Base-by-base conservation (phyloP, 805 yeast genomes). In the Candida cerambycidarum region DNA sequence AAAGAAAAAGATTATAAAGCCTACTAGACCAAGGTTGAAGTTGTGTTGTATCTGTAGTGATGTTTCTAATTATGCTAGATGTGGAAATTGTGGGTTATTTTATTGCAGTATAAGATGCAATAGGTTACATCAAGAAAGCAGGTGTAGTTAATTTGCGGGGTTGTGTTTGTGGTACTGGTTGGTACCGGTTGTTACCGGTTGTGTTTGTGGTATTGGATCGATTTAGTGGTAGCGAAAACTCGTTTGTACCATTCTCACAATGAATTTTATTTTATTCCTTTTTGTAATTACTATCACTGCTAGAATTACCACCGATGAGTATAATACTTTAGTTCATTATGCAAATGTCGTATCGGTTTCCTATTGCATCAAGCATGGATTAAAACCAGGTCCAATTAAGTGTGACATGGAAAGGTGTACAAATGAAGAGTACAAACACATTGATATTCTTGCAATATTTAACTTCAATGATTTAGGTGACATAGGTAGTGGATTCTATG, bases 401-500 rank as follows among this genome's bases (percentile, higher is more conserved):
- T 68, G 73, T 41, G 57, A 61, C 6, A 39, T 56, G 11, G 31
- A 37, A 14, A 49, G 54, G 8, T 69, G 75, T 47, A 28, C 44
- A 16, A 46, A 52, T 7, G 41, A 46, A 3, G 46, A 43, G 15
- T 54, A 53, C 31, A 29, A 44, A 14, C 39, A 56, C 24, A 62
- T 77, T 9, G 61, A 63, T 16, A 59, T 80, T 1, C 59, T 69
- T 15, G 42, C 64, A 24, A 64, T 70, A 1, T 69, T 75, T 38
- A 59, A 64, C 39, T 74, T 73, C 40, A 69, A 63, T 39, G 63
- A 65, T 11, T 54, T 67, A 46, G 71, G 74, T 16, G 71, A 74
- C 12, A 60, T 63, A 1, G 83, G 86, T 0, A 67, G 81, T 3
- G 87, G 85, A 0, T 73, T 62, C 52, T 66, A 78, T 17, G 77